Conservation (phyloP, 2,329 filamentous ascomycete genomes). For the Blumeria graminis region DNA sequence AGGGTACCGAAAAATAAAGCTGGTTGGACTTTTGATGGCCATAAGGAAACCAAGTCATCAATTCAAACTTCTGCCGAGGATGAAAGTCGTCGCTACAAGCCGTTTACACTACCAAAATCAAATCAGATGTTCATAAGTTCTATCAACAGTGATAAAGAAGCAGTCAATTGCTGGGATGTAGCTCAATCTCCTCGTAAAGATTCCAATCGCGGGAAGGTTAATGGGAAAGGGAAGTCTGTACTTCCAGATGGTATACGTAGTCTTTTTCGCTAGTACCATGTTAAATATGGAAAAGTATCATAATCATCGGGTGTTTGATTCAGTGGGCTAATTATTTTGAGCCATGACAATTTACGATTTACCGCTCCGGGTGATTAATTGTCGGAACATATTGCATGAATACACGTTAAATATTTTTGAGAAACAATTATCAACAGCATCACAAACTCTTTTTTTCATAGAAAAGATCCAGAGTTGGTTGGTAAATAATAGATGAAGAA, state of each 20-base stretch:
- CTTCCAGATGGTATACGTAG: conserved; percentile 11
- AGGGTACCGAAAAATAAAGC: conserved; percentile 10
- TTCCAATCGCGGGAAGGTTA: conserved; percentile 7
- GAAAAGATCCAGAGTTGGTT: too few species aligned
- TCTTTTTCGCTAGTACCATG: conserved; percentile 11
- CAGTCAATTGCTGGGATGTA: neutral
- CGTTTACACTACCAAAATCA: conserved; percentile 1
- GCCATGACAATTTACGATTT: too few species aligned
- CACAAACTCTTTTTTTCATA: too few species aligned
- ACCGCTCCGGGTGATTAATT: too few species aligned
- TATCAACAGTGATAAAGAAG: conserved; percentile 9
- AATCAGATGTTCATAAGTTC: conserved; percentile 4
- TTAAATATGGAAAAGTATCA: too few species aligned
- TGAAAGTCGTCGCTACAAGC: conserved; percentile 6
- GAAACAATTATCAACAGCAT: too few species aligned
- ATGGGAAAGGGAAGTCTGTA: conserved; percentile 7
- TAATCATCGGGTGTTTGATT: too few species aligned
- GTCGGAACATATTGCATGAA: too few species aligned
- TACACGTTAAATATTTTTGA: too few species aligned
- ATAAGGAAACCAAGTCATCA: conserved; percentile 9
- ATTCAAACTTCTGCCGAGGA: conserved; percentile 12
- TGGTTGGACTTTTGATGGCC: conserved; percentile 11
- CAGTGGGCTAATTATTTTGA: too few species aligned
- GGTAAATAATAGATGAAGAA: too few species aligned
- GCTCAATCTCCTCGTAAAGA: neutral